phyloP scores from a whole-genome alignment of 208 protist species.

The Zelonia costaricensis region DNA sequence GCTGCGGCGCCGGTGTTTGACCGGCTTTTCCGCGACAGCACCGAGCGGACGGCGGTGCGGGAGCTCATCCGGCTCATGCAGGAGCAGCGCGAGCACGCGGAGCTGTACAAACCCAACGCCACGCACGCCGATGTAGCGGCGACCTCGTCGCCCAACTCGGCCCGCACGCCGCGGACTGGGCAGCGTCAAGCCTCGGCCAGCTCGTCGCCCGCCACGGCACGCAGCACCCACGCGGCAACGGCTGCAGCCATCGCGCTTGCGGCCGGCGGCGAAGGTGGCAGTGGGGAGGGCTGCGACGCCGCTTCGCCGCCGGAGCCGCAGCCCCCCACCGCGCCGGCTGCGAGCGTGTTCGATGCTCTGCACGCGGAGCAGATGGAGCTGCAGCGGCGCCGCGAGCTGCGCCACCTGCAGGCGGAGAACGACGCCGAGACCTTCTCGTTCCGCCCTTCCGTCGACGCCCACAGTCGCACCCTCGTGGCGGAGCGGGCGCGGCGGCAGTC shows the following conservation, averaged over 20 bases:
- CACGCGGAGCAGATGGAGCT: constrained; percentile 31
- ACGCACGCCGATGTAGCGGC: no score
- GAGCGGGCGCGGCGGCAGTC: constrained; percentile 29
- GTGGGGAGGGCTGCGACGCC: not conserved
- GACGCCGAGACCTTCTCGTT: constrained; percentile 27
- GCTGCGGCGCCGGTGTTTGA: constrained; percentile 25
- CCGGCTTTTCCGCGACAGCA: constrained; percentile 40
- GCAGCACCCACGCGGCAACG: not conserved
- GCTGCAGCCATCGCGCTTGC: constrained; percentile 19
- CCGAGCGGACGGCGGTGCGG: constrained; percentile 26
- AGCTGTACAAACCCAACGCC: constrained; percentile 29
- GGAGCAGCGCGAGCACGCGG: constrained; percentile 28
- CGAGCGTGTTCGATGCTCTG: constrained; percentile 34
- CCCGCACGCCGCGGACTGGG: not conserved
- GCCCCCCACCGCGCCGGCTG: not conserved
- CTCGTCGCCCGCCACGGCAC: not conserved
- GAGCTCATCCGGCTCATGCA: constrained; percentile 32
- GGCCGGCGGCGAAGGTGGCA: not conserved
- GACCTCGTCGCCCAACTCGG: not conserved
- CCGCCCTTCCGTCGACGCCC: constrained; percentile 17
- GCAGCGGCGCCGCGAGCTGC: constrained; percentile 27
- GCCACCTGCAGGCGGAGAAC: constrained; percentile 17
- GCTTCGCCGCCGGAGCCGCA: not conserved
- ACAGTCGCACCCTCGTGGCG: constrained; percentile 28
- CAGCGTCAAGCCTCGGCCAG: not conserved